Evolutionary conservation across 805 yeast species (phyloP), one percentile per base, ranked within the genome.

Genomic region (Myxozyma melibiosi): DNA sequence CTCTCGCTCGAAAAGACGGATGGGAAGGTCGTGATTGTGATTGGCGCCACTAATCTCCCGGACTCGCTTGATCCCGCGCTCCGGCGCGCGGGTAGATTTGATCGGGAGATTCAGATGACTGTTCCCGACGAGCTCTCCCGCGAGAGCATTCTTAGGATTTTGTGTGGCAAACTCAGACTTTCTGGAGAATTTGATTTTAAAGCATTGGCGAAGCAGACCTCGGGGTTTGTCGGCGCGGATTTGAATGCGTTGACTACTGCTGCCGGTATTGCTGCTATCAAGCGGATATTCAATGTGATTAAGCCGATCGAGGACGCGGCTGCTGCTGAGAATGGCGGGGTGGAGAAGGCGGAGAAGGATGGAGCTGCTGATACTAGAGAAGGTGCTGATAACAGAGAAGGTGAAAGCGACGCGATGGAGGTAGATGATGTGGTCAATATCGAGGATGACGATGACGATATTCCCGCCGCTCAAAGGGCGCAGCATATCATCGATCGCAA

Each of bases 221-320:
- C 99, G 0, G 99, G 99, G 14, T 94, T 84, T 72, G 99, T 94
- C 5, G 99, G 98, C 51, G 99, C 99, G 1, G 99, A 94, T 76
- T 78, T 94, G 64, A 90, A 90, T 67, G 95, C 98, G 13, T 78
- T 94, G 55, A 95, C 68, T 9, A 84, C 97, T 0, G 97, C 97
- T 2, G 96, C 99, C 0, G 98, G 98, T 56, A 87, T 90, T 18
- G 81, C 88, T 62, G 97, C 98, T 0, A 91, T 94, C 61, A 91
- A 92, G 69, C 80, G 99, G 64, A 91, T 94, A 4, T 92, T 92
- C 70, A 82, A 83, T 55, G 77, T 82, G 20, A 54, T 63, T 43
- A 51, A 50, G 63, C 75, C 78, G 62, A 77, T 75, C 55, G 70
- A 71, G 37, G 76, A 77, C 47, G 57, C 38, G 24, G 3, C 6